Percentiles rank a stretch among this genome's conserved stretches.
Evolutionary conservation across 352 stramenopile species (phyloP).

Genomic region (Aphanomyces euteiches): DNA sequence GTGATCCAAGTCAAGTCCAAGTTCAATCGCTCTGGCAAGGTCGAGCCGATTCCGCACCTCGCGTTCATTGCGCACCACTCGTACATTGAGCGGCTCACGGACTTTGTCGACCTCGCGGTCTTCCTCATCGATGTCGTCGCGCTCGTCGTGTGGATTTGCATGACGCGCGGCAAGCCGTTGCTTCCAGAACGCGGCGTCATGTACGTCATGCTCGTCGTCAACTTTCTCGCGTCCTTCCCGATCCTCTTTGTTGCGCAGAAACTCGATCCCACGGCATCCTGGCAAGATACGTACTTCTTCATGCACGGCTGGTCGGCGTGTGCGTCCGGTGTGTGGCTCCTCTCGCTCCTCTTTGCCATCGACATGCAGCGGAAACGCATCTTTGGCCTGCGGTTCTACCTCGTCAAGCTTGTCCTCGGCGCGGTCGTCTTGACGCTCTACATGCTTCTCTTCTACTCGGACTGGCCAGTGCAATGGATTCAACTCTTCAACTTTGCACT

Average conservation of each 20-base stretch:
- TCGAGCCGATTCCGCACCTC: constrained; percentile 22
- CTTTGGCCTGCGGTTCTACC: constrained; percentile 23
- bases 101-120: constrained; percentile 18
- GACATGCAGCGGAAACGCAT: constrained; percentile 31
- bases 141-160: constrained; percentile 18
- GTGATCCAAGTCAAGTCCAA: constrained; percentile 16
- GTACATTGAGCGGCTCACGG: constrained; percentile 30
- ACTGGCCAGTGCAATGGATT: constrained; percentile 6
- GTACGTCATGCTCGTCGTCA: constrained; percentile 26
- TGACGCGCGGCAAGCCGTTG: constrained; percentile 9
- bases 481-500: constrained; percentile 19
- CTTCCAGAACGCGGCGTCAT: constrained; percentile 27
- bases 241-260: constrained; percentile 25
- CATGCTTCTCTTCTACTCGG: constrained; percentile 21
- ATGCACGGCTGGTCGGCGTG: constrained; percentile 24
- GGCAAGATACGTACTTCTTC: constrained; percentile 27
- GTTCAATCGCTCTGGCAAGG: not conserved
- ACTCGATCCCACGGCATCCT: constrained; percentile 12
- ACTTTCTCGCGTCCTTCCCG: constrained; percentile 25
- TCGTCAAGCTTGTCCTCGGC: constrained; percentile 26
- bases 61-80: constrained; percentile 27
- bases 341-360: constrained; percentile 26
- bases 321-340: constrained; percentile 19
- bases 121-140: constrained; percentile 19
- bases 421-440: constrained; percentile 13